Conservation (phyloP, 192 early-diverging fungal genomes). For the Oehlia diaphana region DNA sequence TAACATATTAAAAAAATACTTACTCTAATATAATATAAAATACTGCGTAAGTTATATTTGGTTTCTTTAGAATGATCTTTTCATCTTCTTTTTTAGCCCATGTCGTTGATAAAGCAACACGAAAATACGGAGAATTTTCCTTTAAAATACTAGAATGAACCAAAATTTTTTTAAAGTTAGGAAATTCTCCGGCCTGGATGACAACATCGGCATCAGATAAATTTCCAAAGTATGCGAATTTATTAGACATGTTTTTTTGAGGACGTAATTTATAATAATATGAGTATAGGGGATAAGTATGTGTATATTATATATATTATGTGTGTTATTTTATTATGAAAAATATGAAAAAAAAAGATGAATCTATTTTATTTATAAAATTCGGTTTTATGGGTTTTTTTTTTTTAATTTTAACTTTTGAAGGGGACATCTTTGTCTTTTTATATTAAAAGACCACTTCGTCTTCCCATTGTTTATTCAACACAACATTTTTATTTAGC, state of each 20-base stretch:
- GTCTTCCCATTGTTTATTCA: no score
- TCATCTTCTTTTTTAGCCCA: constrained; percentile 16
- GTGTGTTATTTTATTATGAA: no score
- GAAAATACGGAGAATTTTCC: constrained; percentile 11
- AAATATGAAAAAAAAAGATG: no score
- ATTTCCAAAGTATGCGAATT: neutral
- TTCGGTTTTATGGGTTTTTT: no score
- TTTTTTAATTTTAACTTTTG: no score
- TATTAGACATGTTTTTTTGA: neutral
- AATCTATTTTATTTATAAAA: no score
- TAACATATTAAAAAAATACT: neutral
- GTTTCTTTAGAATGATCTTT: constrained; percentile 23
- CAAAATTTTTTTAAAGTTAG: neutral
- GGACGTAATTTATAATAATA: neutral
- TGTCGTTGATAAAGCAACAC: constrained; percentile 11
- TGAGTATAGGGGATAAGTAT: neutral
- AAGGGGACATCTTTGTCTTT: no score
- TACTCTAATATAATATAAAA: constrained; percentile 23
- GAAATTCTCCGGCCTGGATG: constrained; percentile 14
- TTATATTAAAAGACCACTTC: no score
- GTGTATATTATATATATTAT: no score
- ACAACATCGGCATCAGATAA: constrained; percentile 10
- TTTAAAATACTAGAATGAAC: constrained; percentile 1
- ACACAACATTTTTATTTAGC: no score
- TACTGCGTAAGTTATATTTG: constrained; percentile 18